These are phyloP conservation scores for Mucor racemosus DNA, from an alignment of 371 early-diverging fungal species.

Conservation along the genomic window DNA sequence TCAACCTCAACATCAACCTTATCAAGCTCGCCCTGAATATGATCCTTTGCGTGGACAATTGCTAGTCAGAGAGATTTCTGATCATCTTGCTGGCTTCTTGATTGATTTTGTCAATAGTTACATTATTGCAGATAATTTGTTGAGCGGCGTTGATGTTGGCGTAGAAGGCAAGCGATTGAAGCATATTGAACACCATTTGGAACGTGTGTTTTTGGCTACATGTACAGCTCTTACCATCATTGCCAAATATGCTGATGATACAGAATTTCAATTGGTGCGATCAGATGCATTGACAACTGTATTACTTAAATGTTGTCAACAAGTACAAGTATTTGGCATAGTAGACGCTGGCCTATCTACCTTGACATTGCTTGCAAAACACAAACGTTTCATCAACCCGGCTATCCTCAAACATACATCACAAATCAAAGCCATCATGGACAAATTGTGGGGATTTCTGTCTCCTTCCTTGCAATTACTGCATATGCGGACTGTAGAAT, in stretches of 20 bases:
- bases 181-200: conserved; percentile 41
- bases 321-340: conserved; percentile 50
- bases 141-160: conserved; percentile 45
- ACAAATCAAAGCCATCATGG: conserved; percentile 34
- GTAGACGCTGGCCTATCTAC: conserved; percentile 55
- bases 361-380: conserved; percentile 35
- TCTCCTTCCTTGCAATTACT: conserved; percentile 44
- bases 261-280: conserved; percentile 23
- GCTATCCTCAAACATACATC: conserved; percentile 15
- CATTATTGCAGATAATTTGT: conserved; percentile 32
- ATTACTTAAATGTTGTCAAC: conserved; percentile 53
- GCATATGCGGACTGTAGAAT: conserved; percentile 67
- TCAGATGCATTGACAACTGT: conserved; percentile 32
- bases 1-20: conserved; percentile 8
- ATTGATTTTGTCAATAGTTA: conserved; percentile 39
- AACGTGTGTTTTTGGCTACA: conserved; percentile 33
- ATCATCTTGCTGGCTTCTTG: conserved; percentile 33
- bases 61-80: conserved; percentile 38
- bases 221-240: conserved; percentile 34
- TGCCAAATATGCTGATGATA: conserved; percentile 27
- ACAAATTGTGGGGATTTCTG: conserved; percentile 56
- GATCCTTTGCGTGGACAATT: conserved; percentile 42
- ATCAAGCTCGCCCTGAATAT: conserved; percentile 34
- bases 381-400: conserved; percentile 26
- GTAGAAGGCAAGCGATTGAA: conserved; percentile 43